These are phyloP conservation scores for Chrysoporthe deuterocubensis DNA, from an alignment of 2,329 filamentous ascomycete genomes.

Conservation along the genomic window DNA sequence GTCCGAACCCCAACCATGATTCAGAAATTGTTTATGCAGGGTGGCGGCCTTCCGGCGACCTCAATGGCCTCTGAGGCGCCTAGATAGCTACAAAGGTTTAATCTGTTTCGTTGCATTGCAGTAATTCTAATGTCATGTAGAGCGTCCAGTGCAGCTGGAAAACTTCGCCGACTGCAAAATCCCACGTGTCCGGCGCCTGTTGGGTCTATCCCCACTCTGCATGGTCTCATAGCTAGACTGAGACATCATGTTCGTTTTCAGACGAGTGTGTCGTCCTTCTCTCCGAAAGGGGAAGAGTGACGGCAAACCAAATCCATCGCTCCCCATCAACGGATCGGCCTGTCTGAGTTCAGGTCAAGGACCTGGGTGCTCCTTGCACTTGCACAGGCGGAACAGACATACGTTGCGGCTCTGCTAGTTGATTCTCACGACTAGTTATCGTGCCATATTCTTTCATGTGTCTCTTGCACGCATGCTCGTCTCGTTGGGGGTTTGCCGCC, in stretches of 20 bases:
- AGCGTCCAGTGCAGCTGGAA: not conserved
- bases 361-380: not conserved
- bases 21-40: not conserved
- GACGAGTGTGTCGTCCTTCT: not conserved
- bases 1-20: not conserved
- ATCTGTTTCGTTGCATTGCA: not conserved
- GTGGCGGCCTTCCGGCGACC: not conserved
- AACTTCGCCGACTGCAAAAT: constrained; percentile 4
- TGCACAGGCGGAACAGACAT: constrained; percentile 9
- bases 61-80: not conserved
- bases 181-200: constrained; percentile 28
- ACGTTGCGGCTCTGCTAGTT: constrained; percentile 14
- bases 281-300: constrained; percentile 8
- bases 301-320: not conserved
- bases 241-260: constrained; percentile 24
- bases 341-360: not conserved
- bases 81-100: not conserved
- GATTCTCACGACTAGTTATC: constrained; percentile 4
- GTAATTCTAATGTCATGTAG: not conserved
- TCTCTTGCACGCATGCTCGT: constrained; percentile 1
- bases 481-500: not conserved
- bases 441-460: constrained; percentile 4
- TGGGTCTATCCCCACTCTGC: constrained; percentile 18
- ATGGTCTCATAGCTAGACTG: constrained; percentile 23
- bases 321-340: constrained; percentile 4